Conservation (phyloP, 192 early-diverging fungal genomes). For the Entomortierella parvispora region DNA sequence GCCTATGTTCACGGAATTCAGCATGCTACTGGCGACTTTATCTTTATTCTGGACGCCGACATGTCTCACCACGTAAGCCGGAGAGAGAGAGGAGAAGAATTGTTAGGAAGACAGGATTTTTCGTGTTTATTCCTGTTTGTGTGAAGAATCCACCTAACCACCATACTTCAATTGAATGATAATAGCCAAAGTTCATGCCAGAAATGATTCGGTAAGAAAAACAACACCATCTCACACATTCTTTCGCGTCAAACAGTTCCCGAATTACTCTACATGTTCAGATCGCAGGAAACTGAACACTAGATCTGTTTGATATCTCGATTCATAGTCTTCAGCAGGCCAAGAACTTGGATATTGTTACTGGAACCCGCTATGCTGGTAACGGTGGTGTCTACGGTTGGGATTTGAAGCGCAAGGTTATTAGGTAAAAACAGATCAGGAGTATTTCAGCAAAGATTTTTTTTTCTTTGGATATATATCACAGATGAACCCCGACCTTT, state of each 20-base stretch:
- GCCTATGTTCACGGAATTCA: constrained; percentile 96
- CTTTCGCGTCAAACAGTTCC: too few relatives aligned
- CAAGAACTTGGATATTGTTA: constrained; percentile 91
- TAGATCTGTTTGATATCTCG: too few relatives aligned
- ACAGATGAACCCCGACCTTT: background rate
- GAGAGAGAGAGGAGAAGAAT: background rate
- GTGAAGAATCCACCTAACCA: too few relatives aligned
- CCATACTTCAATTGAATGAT: too few relatives aligned
- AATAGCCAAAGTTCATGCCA: constrained; percentile 95
- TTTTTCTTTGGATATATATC: background rate
- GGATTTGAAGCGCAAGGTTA: constrained; percentile 95
- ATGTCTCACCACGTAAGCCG: constrained; percentile 98
- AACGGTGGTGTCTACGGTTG: constrained; percentile 98
- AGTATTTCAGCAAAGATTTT: too few relatives aligned
- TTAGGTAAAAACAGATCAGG: constrained; percentile 66
- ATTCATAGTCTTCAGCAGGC: constrained; percentile 75
- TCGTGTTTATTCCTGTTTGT: too few relatives aligned
- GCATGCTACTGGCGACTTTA: constrained; percentile 93
- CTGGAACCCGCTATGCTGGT: constrained; percentile 88
- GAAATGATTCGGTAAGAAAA: constrained; percentile 82
- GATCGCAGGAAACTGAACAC: too few relatives aligned
- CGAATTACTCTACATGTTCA: too few relatives aligned
- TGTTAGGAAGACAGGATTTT: background rate
- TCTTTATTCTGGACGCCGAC: constrained; percentile 99
- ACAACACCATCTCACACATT: too few relatives aligned